phyloP scores from a whole-genome alignment of 1,284 basidiomycete species.

The Bjerkandera adusta region DNA sequence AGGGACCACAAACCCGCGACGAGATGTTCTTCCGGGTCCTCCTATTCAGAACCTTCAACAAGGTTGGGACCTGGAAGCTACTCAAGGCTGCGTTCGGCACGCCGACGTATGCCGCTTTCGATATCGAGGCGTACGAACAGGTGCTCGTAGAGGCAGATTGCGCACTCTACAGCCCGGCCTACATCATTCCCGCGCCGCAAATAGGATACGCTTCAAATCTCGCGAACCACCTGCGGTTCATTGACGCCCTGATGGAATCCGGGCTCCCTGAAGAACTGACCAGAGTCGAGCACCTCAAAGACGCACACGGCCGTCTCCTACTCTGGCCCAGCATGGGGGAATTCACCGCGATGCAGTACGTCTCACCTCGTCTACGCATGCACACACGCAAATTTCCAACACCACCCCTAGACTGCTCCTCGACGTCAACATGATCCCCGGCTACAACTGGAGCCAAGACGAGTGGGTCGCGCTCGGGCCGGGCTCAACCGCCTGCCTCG shows the following conservation, averaged over 20 bases:
- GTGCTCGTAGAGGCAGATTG: constrained; percentile 29
- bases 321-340: constrained; percentile 39
- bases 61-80: constrained; percentile 40
- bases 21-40: constrained; percentile 43
- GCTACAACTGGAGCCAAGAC: constrained; percentile 38
- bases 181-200: constrained; percentile 40
- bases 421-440: constrained; percentile 41
- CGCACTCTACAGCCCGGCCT: constrained; percentile 35
- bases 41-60: constrained; percentile 41
- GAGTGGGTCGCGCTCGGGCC: constrained; percentile 42
- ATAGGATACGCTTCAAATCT: constrained; percentile 31
- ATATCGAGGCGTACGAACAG: constrained; percentile 32
- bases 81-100: constrained; percentile 32
- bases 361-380: neutral
- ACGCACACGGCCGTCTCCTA: constrained; percentile 34
- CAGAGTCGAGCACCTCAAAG: constrained; percentile 32
- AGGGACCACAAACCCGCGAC: constrained; percentile 33
- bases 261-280: constrained; percentile 33
- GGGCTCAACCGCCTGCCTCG: constrained; percentile 37
- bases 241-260: constrained; percentile 38
- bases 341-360: constrained; percentile 41
- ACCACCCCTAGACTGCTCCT: constrained; percentile 33
- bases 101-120: constrained; percentile 34
- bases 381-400: neutral
- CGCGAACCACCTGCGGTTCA: constrained; percentile 35